A percentile compares a stretch with the other conserved stretches of the same genome.
Evolutionary conservation across 495 filamentous ascomycete genomes (phyloP).

Genomic region (Penicillium daleae): DNA sequence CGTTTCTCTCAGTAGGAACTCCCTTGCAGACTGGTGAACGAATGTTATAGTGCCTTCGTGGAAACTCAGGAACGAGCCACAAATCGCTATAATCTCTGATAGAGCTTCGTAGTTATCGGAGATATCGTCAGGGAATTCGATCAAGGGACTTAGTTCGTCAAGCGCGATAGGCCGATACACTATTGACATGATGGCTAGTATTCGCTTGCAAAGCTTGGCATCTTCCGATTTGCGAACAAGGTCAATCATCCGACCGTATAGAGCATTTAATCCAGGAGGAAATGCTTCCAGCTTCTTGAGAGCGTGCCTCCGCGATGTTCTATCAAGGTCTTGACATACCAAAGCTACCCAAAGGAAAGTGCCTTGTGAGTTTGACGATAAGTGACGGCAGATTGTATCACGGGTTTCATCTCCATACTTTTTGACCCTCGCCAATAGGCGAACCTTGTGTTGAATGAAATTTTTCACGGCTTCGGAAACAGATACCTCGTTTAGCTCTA

Average conservation of each 20-base stretch:
- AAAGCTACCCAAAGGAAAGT: constrained; percentile 46
- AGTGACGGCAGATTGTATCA: constrained; percentile 16
- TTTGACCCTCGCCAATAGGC: constrained; percentile 17
- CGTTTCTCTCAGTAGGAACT: constrained; percentile 31
- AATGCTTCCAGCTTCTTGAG: constrained; percentile 11
- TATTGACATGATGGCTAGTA: constrained; percentile 23
- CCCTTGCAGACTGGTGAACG: constrained; percentile 51
- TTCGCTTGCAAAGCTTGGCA: constrained; percentile 13
- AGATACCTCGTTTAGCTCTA: constrained; percentile 31
- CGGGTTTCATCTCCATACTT: constrained; percentile 12
- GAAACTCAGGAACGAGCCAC: constrained; percentile 29
- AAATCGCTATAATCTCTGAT: constrained; percentile 18
- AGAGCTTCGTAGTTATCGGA: neutral
- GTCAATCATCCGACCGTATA: constrained; percentile 25
- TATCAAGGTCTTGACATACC: constrained; percentile 25
- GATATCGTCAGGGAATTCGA: constrained; percentile 12
- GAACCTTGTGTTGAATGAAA: constrained; percentile 42
- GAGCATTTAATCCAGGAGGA: constrained; percentile 17
- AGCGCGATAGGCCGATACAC: constrained; percentile 36
- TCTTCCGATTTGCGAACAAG: constrained; percentile 9
- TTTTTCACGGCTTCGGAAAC: constrained; percentile 25
- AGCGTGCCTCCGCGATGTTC: neutral
- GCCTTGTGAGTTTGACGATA: constrained; percentile 27
- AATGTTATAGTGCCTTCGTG: constrained; percentile 34
- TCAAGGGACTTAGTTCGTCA: constrained; percentile 25